Evolutionary conservation across 164 flowering plant genomes (phyloP), one percentile per base, ranked within the genome.

Genomic region (Liquidambar formosana): DNA sequence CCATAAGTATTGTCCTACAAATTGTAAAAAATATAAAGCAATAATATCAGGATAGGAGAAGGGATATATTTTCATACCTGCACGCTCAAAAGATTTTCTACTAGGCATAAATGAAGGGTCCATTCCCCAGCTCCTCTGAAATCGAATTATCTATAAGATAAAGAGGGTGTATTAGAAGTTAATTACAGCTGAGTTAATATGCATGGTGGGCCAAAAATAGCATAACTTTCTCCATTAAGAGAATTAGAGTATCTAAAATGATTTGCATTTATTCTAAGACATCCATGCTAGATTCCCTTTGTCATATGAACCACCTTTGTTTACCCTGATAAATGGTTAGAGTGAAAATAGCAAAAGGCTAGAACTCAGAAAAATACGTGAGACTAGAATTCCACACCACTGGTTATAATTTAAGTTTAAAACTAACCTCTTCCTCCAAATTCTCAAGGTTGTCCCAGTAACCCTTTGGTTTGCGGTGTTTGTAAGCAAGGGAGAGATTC

Each of bases 401-500:
- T 15, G 22, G 41, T 33, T 33, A 12, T 21, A 21, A 19, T 15
- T 5, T 15, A 52, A 28, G 43, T 18, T 10, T 9, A 63, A 33
- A 67, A 44, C 69, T 49, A 69, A 90, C 97, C 97, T 94, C 97
- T 73, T 89, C 92, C 72, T 86, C 80, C 86, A 94, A 68, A 76
- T 92, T 90, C 62, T 90, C 97, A 58, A 92, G 82, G 75, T 84
- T 84, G 82, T 94, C 97, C 97, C 97, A 92, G 68, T 89, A 91
- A 67, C 97, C 97, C 79, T 92, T 94, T 51, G 98, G 98, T 75
- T 92, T 94, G 3, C 97, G 92, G 47, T 86, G 80, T 71, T 94
- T 94, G 79, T 94, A 94, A 62, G 99, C 94, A 71, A 89, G 97
- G 61, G 99, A 87, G 48, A 94, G 97, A 75, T 89, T 87, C 95